Conservation (phyloP, 2,329 filamentous ascomycete genomes). For the Trichoderma aggressivum region DNA sequence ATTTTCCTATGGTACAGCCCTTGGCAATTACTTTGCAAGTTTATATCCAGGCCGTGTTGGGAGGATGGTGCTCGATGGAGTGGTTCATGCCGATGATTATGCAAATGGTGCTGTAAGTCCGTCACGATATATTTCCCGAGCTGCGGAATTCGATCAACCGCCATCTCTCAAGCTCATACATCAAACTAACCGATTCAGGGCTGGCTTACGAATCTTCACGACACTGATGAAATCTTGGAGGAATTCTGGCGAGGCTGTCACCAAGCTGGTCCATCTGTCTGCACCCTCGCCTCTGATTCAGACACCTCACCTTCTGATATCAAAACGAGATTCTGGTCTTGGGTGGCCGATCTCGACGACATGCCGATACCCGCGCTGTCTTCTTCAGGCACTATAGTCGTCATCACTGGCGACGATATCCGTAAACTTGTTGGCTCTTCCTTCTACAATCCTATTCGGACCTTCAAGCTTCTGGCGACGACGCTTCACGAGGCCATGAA, state of each 20-base stretch:
- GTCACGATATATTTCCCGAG: not conserved
- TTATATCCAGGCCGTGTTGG: slow-evolving; percentile 43
- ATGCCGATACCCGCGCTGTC: not conserved
- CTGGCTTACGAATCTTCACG: not conserved
- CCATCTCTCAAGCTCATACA: not conserved
- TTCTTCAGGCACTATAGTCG: not conserved
- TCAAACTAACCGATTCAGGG: not conserved
- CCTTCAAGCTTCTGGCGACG: not conserved
- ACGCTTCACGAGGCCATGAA: not conserved
- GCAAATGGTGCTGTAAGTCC: not conserved
- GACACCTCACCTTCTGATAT: not conserved
- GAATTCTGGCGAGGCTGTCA: not conserved
- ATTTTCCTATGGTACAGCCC: slow-evolving; percentile 39
- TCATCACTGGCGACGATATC: slow-evolving; percentile 1
- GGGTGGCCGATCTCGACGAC: not conserved
- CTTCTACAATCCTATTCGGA: not conserved
- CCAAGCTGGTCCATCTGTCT: slow-evolving; percentile 2
- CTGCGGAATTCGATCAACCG: not conserved
- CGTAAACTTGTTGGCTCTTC: not conserved
- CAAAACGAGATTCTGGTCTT: not conserved
- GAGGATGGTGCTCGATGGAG: slow-evolving; percentile 40
- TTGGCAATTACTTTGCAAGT: slow-evolving; percentile 39
- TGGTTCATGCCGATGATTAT: slow-evolving; percentile 25
- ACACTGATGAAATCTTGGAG: not conserved
- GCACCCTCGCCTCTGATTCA: not conserved